Evolutionary conservation across 2,329 filamentous ascomycete species (phyloP), one percentile per base, ranked within the genome.

Genomic region (Plenodomus biglobosus): DNA sequence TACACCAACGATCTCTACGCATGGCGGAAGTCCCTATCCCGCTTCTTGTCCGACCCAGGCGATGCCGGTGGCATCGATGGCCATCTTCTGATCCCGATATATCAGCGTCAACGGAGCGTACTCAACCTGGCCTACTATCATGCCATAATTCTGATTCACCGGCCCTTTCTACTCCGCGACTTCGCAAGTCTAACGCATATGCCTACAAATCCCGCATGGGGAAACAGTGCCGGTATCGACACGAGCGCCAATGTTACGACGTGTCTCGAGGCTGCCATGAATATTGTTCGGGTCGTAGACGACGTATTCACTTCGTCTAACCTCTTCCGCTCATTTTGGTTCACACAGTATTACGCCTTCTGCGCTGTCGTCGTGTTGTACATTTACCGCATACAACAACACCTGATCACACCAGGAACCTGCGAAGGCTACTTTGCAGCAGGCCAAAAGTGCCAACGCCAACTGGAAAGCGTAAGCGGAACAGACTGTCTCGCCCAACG

Each of bases 41-140:
- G 70, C 16, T 74, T 79, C 20, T 62, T 80, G 2, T 45, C 44
- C 10, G 72, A 73, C 40, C 69, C 75, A 0, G 72, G 75, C 38
- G 71, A 67, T 8, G 52, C 53, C 18, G 46, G 45, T 15, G 50
- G 56, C 18, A 64, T 78, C 4, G 73, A 76, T 40, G 68, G 74
- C 0, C 74, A 71, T 3, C 71, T 74, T 44, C 61, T 78, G 7
- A 75, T 78, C 24, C 73, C 78, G 1, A 71, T 78, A n/a, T 80
- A 79, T 53, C 74, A 78, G 44, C 70, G 78, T 3, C 81, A 84
- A 52, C 76, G 80, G 2, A 78, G 73, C 0, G 80, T 81, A 1
- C 64, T 84, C 8, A 78, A 77, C 34, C 68, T 84, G 0, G 80
- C 80, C 0, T 77, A 82, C 52, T 76, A 75, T 3, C 81, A 84